phyloP scores from a whole-genome alignment of 495 filamentous ascomycete species.

The Podospora pseudopauciseta region DNA sequence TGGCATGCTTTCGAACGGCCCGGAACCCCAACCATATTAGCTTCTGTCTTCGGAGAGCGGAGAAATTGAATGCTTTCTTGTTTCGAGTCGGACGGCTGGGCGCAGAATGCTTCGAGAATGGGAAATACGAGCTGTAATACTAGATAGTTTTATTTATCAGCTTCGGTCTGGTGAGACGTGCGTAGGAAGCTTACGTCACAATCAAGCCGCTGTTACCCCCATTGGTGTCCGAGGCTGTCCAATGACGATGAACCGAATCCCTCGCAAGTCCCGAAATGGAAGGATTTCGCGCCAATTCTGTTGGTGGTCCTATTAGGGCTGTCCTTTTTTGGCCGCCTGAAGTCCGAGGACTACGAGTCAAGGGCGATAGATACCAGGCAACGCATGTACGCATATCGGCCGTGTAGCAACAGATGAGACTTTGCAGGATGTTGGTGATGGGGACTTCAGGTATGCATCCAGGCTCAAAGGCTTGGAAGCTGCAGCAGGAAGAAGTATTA shows the following conservation, averaged over 20 bases:
- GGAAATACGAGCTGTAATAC: neutral
- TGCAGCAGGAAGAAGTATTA: neutral
- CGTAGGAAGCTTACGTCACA: neutral
- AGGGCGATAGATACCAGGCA: neutral
- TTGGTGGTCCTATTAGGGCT: neutral
- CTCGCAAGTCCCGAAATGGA: neutral
- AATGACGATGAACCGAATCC: neutral
- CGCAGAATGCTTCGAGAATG: neutral
- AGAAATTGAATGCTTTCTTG: neutral
- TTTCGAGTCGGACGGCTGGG: neutral
- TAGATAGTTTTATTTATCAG: neutral
- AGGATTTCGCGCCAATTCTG: neutral
- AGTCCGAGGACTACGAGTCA: neutral
- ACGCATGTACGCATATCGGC: neutral
- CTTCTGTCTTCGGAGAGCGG: neutral
- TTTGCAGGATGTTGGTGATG: neutral
- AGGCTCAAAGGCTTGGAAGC: neutral
- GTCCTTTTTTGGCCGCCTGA: neutral
- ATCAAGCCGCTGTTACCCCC: neutral
- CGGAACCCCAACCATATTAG: slow-evolving; percentile 12
- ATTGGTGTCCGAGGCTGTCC: neutral
- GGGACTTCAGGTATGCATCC: neutral
- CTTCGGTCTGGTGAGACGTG: neutral
- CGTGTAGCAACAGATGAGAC: neutral
- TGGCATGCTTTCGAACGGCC: slow-evolving; percentile 12